Base-by-base conservation (phyloP, 2,329 filamentous ascomycete species). In the Colletotrichum theobromicola region DNA sequence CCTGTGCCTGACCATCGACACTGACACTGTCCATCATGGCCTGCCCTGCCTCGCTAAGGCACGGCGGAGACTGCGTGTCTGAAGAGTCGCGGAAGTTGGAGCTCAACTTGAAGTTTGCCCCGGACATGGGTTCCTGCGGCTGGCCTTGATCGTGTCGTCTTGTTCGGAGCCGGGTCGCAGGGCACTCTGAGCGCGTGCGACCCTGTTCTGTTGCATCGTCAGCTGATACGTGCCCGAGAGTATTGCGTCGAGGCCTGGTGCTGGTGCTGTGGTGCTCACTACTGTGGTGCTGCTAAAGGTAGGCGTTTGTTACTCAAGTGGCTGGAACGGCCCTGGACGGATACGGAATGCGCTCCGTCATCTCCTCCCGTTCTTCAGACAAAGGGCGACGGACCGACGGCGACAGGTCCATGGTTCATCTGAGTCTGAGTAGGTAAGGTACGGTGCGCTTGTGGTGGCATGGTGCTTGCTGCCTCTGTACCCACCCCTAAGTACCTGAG, bases 261-360 rank as follows among this genome's bases (percentile, higher is more conserved):
- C 30, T 35, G 60, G 60, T 61, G 58, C 30, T 30, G 26, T 26
- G 18, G 57, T 30, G 16, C n/a, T n/a, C n/a, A n/a, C n/a, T n/a
- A n/a, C n/a, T n/a, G n/a, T 61, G 28, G 58, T 13, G 32, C 30
- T 64, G 42, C 42, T 46, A 10, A 10, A 32, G 30, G 9, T 32
- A 26, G 50, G 32, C 24, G 24, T 57, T 26, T 53, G 32, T 26
- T 37, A 28, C 12, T 62, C 30, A 21, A 5, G 13, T 61, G 62
- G 68, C 68, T 74, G 34, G 55, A 67, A 67, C 68, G 68, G 55
- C 42, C 24, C 30, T 28, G 16, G 62, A 67, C 46, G 16, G 57
- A 72, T 72, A 63, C 72, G 72, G 68, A 72, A 72, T 72, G 34
- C 68, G 34, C 57, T 74, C 72, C 68, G 72, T 72, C 68, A 37